Conservation (phyloP, 352 stramenopile genomes). For the Phytophthora ohioensis region DNA sequence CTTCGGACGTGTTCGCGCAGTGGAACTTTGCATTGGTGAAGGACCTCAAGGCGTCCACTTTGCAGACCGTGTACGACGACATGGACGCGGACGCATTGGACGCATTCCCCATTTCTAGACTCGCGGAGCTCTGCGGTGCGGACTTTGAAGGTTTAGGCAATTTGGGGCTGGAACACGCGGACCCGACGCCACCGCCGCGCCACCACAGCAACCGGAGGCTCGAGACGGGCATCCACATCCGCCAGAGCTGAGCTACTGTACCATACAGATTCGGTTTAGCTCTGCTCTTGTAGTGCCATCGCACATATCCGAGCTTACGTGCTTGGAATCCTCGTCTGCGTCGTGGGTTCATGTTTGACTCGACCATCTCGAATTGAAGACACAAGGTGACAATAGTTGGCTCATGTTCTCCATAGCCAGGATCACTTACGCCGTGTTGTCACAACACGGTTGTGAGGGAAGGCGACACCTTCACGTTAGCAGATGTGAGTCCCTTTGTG, state of each 20-base stretch:
- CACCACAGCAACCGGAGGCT: slow-evolving; percentile 60
- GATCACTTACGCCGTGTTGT: slow-evolving; percentile 13
- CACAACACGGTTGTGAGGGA: slow-evolving; percentile 15
- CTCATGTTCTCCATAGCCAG: slow-evolving; percentile 1
- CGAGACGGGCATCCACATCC: slow-evolving; percentile 88
- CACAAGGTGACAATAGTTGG: slow-evolving; percentile 26
- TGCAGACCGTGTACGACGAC: slow-evolving; percentile 65
- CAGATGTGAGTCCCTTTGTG: neutral
- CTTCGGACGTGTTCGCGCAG: slow-evolving; percentile 64
- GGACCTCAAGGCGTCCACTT: slow-evolving; percentile 72
- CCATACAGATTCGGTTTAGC: slow-evolving; percentile 15
- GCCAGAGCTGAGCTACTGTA: slow-evolving; percentile 53
- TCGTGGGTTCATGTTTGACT: slow-evolving; percentile 25
- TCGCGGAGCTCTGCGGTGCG: slow-evolving; percentile 66
- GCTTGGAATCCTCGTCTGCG: slow-evolving; percentile 25
- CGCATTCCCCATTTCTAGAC: slow-evolving; percentile 61
- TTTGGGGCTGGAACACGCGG: slow-evolving; percentile 80
- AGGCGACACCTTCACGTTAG: neutral
- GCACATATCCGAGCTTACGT: slow-evolving; percentile 11
- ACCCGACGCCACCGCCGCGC: slow-evolving; percentile 49
- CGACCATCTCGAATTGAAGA: neutral
- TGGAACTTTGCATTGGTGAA: slow-evolving; percentile 85
- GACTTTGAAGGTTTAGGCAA: slow-evolving; percentile 63
- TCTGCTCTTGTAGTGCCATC: slow-evolving; percentile 28
- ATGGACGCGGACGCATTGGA: slow-evolving; percentile 67